These are phyloP conservation scores for Pyronema domesticum DNA, from an alignment of 495 filamentous ascomycete species.

Conservation along the genomic window DNA sequence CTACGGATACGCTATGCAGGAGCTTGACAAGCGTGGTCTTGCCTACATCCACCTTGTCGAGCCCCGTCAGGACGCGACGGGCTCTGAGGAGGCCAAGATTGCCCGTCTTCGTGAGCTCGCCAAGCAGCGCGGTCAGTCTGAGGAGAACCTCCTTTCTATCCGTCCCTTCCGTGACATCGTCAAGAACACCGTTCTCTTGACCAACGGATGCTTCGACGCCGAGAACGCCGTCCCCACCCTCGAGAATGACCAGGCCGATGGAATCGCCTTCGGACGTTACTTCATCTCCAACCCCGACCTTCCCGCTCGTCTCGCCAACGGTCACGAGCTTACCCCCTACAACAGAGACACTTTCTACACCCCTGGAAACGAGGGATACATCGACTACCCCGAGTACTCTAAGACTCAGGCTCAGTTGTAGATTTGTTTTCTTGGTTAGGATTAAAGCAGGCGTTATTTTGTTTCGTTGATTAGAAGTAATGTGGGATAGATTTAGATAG, in stretches of 20 bases:
- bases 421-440: not conserved
- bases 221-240: constrained; percentile 34
- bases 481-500: no score
- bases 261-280: constrained; percentile 41
- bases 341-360: constrained; percentile 43
- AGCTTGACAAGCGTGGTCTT: constrained; percentile 37
- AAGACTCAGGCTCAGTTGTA: constrained; percentile 2
- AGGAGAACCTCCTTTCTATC: constrained; percentile 31
- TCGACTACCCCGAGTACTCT: constrained; percentile 34
- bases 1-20: constrained; percentile 39
- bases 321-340: constrained; percentile 38
- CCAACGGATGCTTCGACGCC: constrained; percentile 46
- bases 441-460: no score
- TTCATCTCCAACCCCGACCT: constrained; percentile 61
- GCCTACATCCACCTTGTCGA: constrained; percentile 52
- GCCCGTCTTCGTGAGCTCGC: constrained; percentile 27
- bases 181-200: constrained; percentile 36
- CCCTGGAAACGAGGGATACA: constrained; percentile 39
- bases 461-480: no score
- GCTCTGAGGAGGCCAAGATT: constrained; percentile 24
- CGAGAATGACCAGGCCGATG: constrained; percentile 35
- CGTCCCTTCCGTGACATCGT: constrained; percentile 37
- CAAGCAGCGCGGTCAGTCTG: constrained; percentile 16
- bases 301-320: constrained; percentile 40
- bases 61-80: constrained; percentile 27